Conservation (phyloP, 805 yeast species). For the Cyberlindnera mississippiensis region DNA sequence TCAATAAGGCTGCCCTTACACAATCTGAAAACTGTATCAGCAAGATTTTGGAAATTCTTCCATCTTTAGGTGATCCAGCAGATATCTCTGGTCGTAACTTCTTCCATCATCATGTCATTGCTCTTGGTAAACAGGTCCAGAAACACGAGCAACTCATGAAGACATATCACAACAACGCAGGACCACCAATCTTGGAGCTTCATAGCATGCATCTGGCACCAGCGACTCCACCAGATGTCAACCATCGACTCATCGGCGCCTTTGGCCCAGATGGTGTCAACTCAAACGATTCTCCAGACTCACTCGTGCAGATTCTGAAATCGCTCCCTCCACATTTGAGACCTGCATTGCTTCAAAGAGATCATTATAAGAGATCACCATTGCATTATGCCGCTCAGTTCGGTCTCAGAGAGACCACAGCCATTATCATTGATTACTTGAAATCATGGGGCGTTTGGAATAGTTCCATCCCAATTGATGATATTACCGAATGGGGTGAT, state of each 20-base stretch:
- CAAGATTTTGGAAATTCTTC: conserved; percentile 45
- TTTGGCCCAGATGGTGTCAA: conserved; percentile 63
- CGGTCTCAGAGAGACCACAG: conserved; percentile 66
- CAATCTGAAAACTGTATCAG: conserved; percentile 57
- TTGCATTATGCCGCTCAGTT: conserved; percentile 86
- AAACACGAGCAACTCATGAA: conserved; percentile 9
- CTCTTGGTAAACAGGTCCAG: conserved; percentile 63
- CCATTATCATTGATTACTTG: conserved; percentile 51
- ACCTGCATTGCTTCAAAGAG: conserved; percentile 58
- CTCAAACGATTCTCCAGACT: conserved; percentile 53
- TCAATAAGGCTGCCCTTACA: conserved; percentile 61
- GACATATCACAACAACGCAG: conserved; percentile 3
- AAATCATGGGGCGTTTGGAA: conserved; percentile 58
- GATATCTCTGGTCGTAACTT: conserved; percentile 83
- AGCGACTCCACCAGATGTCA: conserved; percentile 51
- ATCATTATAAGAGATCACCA: conserved; percentile 78
- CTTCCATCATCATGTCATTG: conserved; percentile 78
- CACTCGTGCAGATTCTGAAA: conserved; percentile 55
- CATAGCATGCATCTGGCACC: conserved; percentile 29
- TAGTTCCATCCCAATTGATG: conserved; percentile 49
- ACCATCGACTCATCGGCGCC: conserved; percentile 45
- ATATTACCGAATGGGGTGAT: conserved; percentile 55
- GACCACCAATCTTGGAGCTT: conserved; percentile 11
- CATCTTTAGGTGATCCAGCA: conserved; percentile 53
- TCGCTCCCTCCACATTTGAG: conserved; percentile 52